These are phyloP conservation scores for Lentinula novae-zelandiae DNA, from an alignment of 1,284 basidiomycete species.

Conservation along the genomic window DNA sequence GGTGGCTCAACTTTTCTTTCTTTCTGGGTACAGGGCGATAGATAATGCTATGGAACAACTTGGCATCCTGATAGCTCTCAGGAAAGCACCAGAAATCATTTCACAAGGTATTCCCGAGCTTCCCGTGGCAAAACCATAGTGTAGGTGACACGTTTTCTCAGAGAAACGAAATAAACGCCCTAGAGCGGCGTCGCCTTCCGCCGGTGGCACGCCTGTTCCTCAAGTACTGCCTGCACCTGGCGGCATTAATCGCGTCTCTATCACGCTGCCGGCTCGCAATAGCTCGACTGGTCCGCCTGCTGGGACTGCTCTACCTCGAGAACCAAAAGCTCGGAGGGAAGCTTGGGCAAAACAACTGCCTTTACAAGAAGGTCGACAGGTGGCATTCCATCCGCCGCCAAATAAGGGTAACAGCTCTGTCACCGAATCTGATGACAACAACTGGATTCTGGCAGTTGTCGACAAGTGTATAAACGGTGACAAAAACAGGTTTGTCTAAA, in stretches of 20 bases:
- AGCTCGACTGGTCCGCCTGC: slow-evolving; percentile 52
- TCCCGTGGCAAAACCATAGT: not conserved
- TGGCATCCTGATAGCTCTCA: slow-evolving; percentile 62
- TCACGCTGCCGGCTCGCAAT: slow-evolving; percentile 49
- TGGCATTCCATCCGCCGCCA: slow-evolving; percentile 71
- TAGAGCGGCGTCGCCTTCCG: slow-evolving; percentile 60
- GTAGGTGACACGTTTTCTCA: slow-evolving; percentile 20
- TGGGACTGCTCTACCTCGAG: slow-evolving; percentile 55
- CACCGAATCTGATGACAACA: slow-evolving; percentile 60
- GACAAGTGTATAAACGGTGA: slow-evolving; percentile 66
- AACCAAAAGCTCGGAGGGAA: slow-evolving; percentile 62
- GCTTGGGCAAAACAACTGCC: slow-evolving; percentile 58
- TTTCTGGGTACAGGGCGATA: slow-evolving; percentile 47
- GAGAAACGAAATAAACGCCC: slow-evolving; percentile 77
- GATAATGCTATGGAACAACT: slow-evolving; percentile 68
- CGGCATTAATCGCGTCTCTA: slow-evolving; percentile 39
- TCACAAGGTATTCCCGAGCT: slow-evolving; percentile 44
- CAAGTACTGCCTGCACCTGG: slow-evolving; percentile 33
- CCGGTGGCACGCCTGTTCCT: slow-evolving; percentile 38
- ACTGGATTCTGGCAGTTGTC: slow-evolving; percentile 78
- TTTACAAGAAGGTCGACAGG: slow-evolving; percentile 67
- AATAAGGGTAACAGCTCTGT: slow-evolving; percentile 37
- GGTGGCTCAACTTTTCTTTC: not conserved
- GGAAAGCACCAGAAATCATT: slow-evolving; percentile 60
- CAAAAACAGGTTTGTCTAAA: slow-evolving; percentile 50